Evolutionary conservation across 1,139 yeast genomes (phyloP), one percentile per base, ranked within the genome.

Genomic region (Suhomyces maxii): DNA sequence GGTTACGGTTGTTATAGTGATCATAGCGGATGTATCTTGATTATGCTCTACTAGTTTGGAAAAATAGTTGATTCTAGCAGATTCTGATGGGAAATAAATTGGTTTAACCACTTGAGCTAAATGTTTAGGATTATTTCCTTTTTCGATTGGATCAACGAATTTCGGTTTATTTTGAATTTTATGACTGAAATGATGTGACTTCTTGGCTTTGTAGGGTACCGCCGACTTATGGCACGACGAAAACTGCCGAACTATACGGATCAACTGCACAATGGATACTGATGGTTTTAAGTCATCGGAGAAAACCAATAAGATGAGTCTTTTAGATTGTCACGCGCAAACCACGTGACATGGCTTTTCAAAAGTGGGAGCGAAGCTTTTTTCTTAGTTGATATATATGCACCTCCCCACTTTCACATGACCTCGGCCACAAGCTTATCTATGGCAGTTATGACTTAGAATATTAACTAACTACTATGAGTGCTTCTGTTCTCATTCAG

Each of bases 1-100:
- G 18, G 81, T 65, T 6, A 82, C 62, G 2, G 79, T 74, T 9
- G 75, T 63, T 23, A 73, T 53, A 12, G 67, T 54, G 53, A 69
- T 71, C 79, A 74, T 74, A 42, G 54, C 51, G 4, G 52, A 36
- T 3, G 61, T 52, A 31, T 54, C 50, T 34, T 52, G 57, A 37
- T 50, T 47, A 44, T 49, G 55, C 39, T 58, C 61, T 10, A 47
- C 49, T 34, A 51, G 50, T 8, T 45, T 42, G 37, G 51, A 49
- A 42, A 59, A 59, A 42, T 48, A 48, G 3, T 42, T 32, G 25
- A 36, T 36, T 30, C 59, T 40, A 6, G 46, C 50, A 3, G 34
- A 28, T 38, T 55, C 59, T 13, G 53, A 45, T 4, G 39, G 34
- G 42, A 52, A 55, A 38, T 42, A 38, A 8, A 23, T 34, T 2